Percentiles rank a stretch among this genome's conserved stretches.
Evolutionary conservation across 805 yeast species (phyloP).

Genomic region (Cyberlindnera japonica): DNA sequence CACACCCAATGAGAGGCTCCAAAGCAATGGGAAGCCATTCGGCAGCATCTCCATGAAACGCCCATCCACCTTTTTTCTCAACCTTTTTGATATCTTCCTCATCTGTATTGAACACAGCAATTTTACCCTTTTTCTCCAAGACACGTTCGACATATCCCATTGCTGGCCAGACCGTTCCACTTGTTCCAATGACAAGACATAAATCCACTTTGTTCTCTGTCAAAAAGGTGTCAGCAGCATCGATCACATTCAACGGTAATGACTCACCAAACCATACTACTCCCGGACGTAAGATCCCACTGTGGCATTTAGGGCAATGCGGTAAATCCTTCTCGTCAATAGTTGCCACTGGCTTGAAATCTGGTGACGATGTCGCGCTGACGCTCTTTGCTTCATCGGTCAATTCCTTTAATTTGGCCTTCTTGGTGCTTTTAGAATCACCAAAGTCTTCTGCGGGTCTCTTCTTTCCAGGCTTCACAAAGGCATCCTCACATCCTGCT

Average conservation of each 20-base stretch:
- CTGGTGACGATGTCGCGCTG: constrained; percentile 34
- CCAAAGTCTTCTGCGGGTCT: constrained; percentile 9
- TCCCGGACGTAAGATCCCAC: constrained; percentile 73
- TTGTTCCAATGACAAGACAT: constrained; percentile 80
- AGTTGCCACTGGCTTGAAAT: constrained; percentile 43
- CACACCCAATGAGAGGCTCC: constrained; percentile 43
- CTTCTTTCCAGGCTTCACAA: constrained; percentile 20
- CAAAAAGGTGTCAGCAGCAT: constrained; percentile 68
- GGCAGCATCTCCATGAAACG: constrained; percentile 78
- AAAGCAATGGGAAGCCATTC: constrained; percentile 63
- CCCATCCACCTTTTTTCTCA: constrained; percentile 53
- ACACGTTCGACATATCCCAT: constrained; percentile 85
- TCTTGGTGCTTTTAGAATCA: constrained; percentile 13
- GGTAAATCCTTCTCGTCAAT: constrained; percentile 58
- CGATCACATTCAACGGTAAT: constrained; percentile 59
- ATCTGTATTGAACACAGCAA: constrained; percentile 80
- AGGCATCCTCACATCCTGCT: constrained; percentile 37
- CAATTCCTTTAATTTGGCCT: constrained; percentile 12
- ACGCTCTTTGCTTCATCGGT: background rate
- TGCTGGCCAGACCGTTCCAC: constrained; percentile 88
- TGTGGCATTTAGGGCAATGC: constrained; percentile 70
- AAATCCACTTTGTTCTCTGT: constrained; percentile 55
- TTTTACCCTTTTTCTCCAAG: constrained; percentile 66
- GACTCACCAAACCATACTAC: constrained; percentile 97
- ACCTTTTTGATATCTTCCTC: constrained; percentile 42